Evolutionary conservation across 2,329 filamentous ascomycete genomes (phyloP).

Genomic region (Gnomoniopsis sp.): DNA sequence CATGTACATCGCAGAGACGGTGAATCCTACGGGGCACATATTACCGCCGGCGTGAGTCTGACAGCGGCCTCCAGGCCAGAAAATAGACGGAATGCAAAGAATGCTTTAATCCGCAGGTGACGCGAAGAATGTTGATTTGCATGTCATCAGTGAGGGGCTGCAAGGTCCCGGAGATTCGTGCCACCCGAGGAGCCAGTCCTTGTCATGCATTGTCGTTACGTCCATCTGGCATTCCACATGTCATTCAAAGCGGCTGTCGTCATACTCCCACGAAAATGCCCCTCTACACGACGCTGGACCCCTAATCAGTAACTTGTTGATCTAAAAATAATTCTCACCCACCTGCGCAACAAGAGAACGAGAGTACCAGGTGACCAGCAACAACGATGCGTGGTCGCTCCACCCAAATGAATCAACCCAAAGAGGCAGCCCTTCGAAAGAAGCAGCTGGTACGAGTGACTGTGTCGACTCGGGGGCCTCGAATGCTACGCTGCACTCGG

Average conservation of each 20-base stretch:
- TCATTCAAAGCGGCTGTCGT: constrained; percentile 16
- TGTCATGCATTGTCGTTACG: constrained; percentile 3
- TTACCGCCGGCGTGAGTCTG: not conserved
- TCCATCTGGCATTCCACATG: constrained; percentile 11
- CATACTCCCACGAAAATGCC: constrained; percentile 10
- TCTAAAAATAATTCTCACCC: constrained; percentile 4
- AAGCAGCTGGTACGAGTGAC: not conserved
- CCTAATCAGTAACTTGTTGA: not conserved
- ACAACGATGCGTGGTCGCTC: not conserved
- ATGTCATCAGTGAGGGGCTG: constrained; percentile 13
- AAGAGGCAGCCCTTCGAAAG: not conserved
- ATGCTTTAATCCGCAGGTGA: not conserved
- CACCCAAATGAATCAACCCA: not conserved
- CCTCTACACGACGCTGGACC: constrained; percentile 5
- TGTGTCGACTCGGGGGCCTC: not conserved
- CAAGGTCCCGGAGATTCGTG: constrained; percentile 17
- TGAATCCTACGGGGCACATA: not conserved
- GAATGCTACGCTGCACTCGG: not conserved
- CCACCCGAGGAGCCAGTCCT: not conserved
- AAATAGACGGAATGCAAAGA: not conserved
- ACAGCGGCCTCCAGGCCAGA: not conserved
- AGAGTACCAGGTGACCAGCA: not conserved
- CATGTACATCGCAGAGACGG: not conserved
- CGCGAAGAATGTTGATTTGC: not conserved
- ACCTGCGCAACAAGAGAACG: not conserved